phyloP scores from a whole-genome alignment of 305 asterid genomes.

The Fraxinus floribunda region DNA sequence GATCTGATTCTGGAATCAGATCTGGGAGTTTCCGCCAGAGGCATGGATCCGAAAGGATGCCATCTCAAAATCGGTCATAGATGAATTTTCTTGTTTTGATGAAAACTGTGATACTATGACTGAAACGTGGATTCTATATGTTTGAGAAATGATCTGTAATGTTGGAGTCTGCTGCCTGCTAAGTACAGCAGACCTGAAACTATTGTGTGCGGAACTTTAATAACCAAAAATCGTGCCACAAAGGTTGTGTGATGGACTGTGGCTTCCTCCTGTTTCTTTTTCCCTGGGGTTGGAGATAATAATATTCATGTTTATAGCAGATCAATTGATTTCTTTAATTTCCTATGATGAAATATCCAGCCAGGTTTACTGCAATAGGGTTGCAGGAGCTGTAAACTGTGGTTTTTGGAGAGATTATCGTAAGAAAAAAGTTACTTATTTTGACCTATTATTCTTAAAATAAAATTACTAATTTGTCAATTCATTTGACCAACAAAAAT shows the following conservation, averaged over 20 bases:
- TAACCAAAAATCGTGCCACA: constrained; percentile 22
- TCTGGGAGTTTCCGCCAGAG: constrained; percentile 51
- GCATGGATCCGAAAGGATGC: constrained; percentile 68
- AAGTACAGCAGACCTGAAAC: constrained; percentile 29
- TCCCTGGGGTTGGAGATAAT: not conserved
- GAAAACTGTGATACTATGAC: constrained; percentile 41
- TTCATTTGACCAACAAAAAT: not conserved
- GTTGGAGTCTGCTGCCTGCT: constrained; percentile 27
- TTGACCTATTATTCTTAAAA: not conserved
- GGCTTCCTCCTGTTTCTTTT: constrained; percentile 14
- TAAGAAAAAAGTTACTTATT: not conserved
- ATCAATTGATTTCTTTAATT: not conserved
- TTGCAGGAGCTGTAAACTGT: not conserved
- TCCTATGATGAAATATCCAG: not conserved
- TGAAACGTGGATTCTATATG: constrained; percentile 43
- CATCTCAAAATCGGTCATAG: constrained; percentile 69
- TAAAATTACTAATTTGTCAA: not conserved
- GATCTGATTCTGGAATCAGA: constrained; percentile 43
- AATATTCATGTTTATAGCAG: constrained; percentile 1
- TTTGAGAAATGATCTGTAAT: constrained; percentile 47
- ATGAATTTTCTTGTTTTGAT: constrained; percentile 24
- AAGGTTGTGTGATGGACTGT: constrained; percentile 29
- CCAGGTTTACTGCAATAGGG: not conserved
- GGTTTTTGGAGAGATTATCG: not conserved
- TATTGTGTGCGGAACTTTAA: constrained; percentile 36